Conservation (phyloP, 148 eudicot genomes). For the Cornus suecica region DNA sequence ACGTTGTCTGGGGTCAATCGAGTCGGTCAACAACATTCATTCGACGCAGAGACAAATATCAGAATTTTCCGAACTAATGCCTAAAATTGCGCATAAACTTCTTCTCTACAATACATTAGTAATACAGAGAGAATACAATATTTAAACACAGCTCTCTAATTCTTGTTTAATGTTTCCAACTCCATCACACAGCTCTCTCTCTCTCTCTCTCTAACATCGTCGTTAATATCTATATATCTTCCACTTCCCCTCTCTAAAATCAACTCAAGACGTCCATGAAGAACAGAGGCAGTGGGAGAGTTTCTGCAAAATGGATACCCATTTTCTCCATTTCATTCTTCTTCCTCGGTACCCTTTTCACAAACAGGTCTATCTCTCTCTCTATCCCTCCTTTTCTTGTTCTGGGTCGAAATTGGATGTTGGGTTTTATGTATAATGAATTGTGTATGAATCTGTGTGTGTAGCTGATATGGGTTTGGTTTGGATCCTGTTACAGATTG, state of each 20-base stretch:
- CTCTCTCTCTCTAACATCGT: background rate
- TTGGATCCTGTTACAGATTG: conserved; percentile 32
- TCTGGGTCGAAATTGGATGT: background rate
- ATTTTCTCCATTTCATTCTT: conserved; percentile 60
- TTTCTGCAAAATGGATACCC: conserved; percentile 70
- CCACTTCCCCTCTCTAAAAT: background rate
- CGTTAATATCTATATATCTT: background rate
- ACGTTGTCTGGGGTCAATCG: too few species aligned
- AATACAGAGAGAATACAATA: too few species aligned
- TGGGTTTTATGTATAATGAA: background rate
- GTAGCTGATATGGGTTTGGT: background rate
- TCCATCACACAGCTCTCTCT: background rate
- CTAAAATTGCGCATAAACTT: too few species aligned
- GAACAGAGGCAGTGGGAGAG: conserved; percentile 52
- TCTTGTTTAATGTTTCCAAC: background rate
- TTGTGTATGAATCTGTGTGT: background rate
- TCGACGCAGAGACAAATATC: too few species aligned
- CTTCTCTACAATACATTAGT: too few species aligned
- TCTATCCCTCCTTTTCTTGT: background rate
- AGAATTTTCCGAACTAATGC: too few species aligned
- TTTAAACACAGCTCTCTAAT: background rate
- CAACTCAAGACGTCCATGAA: conserved; percentile 31
- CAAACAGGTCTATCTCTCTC: conserved; percentile 55
- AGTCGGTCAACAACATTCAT: too few species aligned
- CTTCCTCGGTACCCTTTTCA: conserved; percentile 68